Conservation (phyloP, 176 grass and related monocot genomes). For the Dactylis glomerata region DNA sequence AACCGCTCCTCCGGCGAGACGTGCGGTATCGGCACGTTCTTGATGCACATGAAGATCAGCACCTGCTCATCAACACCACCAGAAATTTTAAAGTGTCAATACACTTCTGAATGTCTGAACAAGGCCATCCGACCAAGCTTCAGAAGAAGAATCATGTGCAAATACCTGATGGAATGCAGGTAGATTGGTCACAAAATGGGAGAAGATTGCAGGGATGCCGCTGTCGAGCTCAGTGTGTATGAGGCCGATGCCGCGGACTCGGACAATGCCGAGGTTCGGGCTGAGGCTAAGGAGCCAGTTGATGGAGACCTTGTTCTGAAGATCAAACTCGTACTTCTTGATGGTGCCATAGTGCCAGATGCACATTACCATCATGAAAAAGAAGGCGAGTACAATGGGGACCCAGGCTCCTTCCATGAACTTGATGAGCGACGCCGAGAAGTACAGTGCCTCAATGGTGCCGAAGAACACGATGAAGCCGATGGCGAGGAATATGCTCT, state of each 20-base stretch:
- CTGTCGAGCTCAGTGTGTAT: constrained; percentile 86
- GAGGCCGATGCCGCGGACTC: constrained; percentile 86
- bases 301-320: constrained; percentile 90
- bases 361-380: constrained; percentile 90
- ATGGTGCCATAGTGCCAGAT: constrained; percentile 93
- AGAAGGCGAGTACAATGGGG: constrained; percentile 58
- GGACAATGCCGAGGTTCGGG: constrained; percentile 67
- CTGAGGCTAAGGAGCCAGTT: constrained; percentile 88
- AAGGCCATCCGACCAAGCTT: not conserved
- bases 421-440: constrained; percentile 89
- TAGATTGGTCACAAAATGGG: constrained; percentile 94
- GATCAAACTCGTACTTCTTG: constrained; percentile 90
- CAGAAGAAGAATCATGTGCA: not conserved
- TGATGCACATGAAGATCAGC: constrained; percentile 91
- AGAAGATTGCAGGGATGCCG: constrained; percentile 87
- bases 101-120: constrained; percentile 19
- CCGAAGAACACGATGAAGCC: constrained; percentile 91
- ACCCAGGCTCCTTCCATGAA: constrained; percentile 93
- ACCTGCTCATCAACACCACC: constrained; percentile 42
- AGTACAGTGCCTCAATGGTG: constrained; percentile 87
- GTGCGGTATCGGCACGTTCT: constrained; percentile 68
- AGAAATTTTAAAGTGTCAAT: not conserved
- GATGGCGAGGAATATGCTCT: constrained; percentile 74
- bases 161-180: constrained; percentile 94
- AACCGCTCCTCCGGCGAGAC: constrained; percentile 72